Conservation (phyloP, 2,329 filamentous ascomycete species). For the Botrytis cinerea region DNA sequence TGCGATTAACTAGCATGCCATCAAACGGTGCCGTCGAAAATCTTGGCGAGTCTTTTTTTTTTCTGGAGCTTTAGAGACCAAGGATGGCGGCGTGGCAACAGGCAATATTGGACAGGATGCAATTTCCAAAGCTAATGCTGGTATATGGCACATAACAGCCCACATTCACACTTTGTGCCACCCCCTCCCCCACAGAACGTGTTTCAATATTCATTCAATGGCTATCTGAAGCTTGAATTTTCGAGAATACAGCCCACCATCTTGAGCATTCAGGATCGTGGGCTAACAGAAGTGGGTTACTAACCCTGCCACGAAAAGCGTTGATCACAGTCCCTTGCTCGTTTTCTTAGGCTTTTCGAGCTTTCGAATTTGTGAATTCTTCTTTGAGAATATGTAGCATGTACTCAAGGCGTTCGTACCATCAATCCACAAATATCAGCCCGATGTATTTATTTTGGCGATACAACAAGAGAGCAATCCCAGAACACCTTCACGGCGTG, state of each 20-base stretch:
- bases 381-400: background rate
- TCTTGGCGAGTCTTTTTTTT: background rate
- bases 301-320: background rate
- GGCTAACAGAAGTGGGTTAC: background rate
- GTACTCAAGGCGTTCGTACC: background rate
- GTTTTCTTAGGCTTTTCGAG: background rate
- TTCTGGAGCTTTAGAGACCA: background rate
- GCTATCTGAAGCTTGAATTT: background rate
- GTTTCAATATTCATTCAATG: background rate
- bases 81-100: conserved; percentile 12
- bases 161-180: background rate
- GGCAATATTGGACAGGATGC: background rate
- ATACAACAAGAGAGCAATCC: background rate
- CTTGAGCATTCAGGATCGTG: conserved; percentile 4
- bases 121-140: background rate
- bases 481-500: background rate
- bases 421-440: background rate
- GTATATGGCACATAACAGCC: background rate
- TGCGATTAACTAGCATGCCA: conserved; percentile 1
- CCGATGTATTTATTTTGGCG: background rate
- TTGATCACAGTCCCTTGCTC: background rate
- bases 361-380: background rate
- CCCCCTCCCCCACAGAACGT: background rate
- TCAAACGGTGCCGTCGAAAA: background rate
- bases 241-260: background rate